Percentiles rank a stretch among this genome's conserved stretches.
These are phyloP conservation scores for Gynandropsis gynandra DNA, from an alignment of 345 rosid species.

Conservation along the genomic window DNA sequence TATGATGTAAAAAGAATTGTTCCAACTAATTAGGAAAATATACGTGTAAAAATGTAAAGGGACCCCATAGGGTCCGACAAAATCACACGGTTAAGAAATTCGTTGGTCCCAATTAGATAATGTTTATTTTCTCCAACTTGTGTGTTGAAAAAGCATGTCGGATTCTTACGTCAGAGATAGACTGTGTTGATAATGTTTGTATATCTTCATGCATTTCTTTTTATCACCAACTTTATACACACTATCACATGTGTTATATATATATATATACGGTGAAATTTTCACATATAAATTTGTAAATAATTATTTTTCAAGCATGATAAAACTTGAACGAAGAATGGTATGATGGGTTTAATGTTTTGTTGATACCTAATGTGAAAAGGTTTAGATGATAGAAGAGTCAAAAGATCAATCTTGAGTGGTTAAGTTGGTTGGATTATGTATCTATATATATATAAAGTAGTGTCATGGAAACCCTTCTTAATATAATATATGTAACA, in stretches of 20 bases:
- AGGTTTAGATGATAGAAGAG: not conserved
- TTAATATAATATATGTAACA: too few relatives aligned
- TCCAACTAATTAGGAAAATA: not conserved
- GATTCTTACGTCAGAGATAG: constrained; percentile 26
- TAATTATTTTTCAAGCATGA: too few relatives aligned
- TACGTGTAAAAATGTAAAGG: not conserved
- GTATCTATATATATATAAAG: too few relatives aligned
- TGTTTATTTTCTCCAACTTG: constrained; percentile 7
- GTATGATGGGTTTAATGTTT: too few relatives aligned
- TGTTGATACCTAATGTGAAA: not conserved
- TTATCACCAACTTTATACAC: too few relatives aligned
- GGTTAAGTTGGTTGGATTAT: too few relatives aligned
- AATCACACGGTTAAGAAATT: constrained; percentile 22
- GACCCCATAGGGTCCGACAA: not conserved
- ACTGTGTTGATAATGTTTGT: not conserved
- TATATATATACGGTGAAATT: too few relatives aligned
- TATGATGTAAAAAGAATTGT: not conserved
- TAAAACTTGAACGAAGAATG: too few relatives aligned
- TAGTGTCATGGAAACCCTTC: too few relatives aligned
- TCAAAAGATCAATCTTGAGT: too few relatives aligned
- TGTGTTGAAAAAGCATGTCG: constrained; percentile 18
- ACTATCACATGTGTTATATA: too few relatives aligned
- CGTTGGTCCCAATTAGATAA: not conserved
- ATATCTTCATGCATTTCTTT: not conserved
- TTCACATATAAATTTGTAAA: too few relatives aligned